A percentile compares a stretch with the other conserved stretches of the same genome.
Evolutionary conservation across 1,284 basidiomycete genomes (phyloP).

Genomic region (Stereum hirsutum): DNA sequence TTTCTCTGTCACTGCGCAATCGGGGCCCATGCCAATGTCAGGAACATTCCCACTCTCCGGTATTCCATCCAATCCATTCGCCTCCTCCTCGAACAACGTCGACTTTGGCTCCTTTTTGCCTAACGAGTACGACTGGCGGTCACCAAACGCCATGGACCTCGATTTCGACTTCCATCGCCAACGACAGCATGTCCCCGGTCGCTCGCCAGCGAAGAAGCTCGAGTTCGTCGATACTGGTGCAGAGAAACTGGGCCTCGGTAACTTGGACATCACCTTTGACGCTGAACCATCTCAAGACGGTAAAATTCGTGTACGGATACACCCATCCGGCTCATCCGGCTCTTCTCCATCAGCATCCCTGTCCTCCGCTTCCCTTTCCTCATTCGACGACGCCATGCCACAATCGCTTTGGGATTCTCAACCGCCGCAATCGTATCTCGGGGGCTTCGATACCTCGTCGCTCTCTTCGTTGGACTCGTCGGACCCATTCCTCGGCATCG

Average conservation of each 20-base stretch:
- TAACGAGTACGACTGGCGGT: constrained; percentile 42
- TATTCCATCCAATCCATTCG: constrained; percentile 24
- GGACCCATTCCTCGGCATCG: constrained; percentile 51
- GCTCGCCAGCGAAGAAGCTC: constrained; percentile 30
- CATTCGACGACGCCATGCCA: neutral
- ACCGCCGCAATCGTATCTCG: constrained; percentile 12
- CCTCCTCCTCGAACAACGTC: constrained; percentile 35
- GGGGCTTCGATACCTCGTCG: constrained; percentile 15
- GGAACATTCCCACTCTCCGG: constrained; percentile 24
- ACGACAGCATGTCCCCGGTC: constrained; percentile 15
- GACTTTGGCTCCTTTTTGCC: constrained; percentile 33
- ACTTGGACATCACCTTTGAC: constrained; percentile 66
- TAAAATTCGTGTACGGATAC: constrained; percentile 65
- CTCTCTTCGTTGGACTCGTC: constrained; percentile 11
- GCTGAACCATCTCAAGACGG: constrained; percentile 51
- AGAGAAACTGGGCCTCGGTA: constrained; percentile 41
- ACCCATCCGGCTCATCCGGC: constrained; percentile 36
- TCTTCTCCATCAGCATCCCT: constrained; percentile 24
- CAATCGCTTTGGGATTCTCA: neutral
- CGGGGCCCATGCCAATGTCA: constrained; percentile 7
- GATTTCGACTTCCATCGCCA: constrained; percentile 33
- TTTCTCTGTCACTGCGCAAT: constrained; percentile 52
- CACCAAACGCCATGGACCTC: constrained; percentile 42
- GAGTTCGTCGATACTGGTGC: constrained; percentile 44
- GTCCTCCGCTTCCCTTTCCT: constrained; percentile 17